Evolutionary conservation across 176 grass and related monocot genomes (phyloP).

Genomic region (Hordeum vulgare): MorexV3_pseudomolecules_assembly NC_058518.1:184630973-184631472

Average conservation of each 20-base stretch:
- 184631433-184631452: constrained; percentile 47
- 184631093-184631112: constrained; percentile 69
- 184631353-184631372: constrained; percentile 55
- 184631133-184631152: constrained; percentile 69
- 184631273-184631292: constrained; percentile 57
- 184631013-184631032: constrained; percentile 51
- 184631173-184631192: constrained; percentile 63
- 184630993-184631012: constrained; percentile 56
- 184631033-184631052: constrained; percentile 60
- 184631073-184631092: constrained; percentile 54
- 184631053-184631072: constrained; percentile 67
- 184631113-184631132: constrained; percentile 65
- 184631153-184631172: constrained; percentile 52
- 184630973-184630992: constrained; percentile 70
- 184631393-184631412: constrained; percentile 72
- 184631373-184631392: constrained; percentile 46
- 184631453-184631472: constrained; percentile 55
- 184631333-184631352: constrained; percentile 68
- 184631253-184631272: constrained; percentile 59
- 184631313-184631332: constrained; percentile 53
- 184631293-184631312: constrained; percentile 70
- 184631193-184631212: constrained; percentile 34
- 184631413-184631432: constrained; percentile 66
- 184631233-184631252: constrained; percentile 62
- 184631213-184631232: constrained; percentile 65